A percentile compares a stretch with the other conserved stretches of the same genome.
phyloP scores from a whole-genome alignment of 768 basidiomycete genomes.

The Cantharellus anzutake region DNA sequence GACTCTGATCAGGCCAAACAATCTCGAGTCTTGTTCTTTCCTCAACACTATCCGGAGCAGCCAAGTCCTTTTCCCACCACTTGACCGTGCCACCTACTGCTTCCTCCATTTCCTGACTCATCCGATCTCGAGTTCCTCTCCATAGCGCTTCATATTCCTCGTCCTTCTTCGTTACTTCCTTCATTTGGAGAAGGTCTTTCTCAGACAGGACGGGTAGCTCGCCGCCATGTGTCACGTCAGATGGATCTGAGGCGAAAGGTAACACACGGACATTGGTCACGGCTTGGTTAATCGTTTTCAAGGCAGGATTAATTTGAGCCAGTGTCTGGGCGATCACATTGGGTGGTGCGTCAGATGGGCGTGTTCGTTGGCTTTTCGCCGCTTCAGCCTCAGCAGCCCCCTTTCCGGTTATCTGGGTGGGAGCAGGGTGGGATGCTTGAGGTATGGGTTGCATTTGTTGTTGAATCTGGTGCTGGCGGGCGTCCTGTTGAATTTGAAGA shows the following conservation, averaged over 20 bases:
- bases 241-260: constrained; percentile 34
- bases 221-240: constrained; percentile 25
- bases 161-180: constrained; percentile 48
- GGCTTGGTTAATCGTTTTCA: constrained; percentile 26
- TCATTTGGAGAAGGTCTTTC: constrained; percentile 32
- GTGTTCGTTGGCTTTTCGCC: too few species aligned
- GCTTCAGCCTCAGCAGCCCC: too few species aligned
- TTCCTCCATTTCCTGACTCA: constrained; percentile 5
- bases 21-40: constrained; percentile 28
- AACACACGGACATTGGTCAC: constrained; percentile 44
- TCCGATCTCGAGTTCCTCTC: constrained; percentile 8
- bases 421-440: neutral
- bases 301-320: neutral
- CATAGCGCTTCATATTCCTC: constrained; percentile 19
- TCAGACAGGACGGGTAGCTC: constrained; percentile 27
- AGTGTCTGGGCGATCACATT: neutral
- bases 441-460: neutral
- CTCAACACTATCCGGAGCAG: constrained; percentile 21
- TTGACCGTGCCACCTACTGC: constrained; percentile 10
- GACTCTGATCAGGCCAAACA: constrained; percentile 27
- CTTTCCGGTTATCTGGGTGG: neutral
- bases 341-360: too few species aligned
- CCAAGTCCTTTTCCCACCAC: constrained; percentile 47
- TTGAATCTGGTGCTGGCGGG: neutral
- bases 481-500: neutral